Conservation (phyloP, 179 eudicot species). For the Amaranthus tricolor region DNA sequence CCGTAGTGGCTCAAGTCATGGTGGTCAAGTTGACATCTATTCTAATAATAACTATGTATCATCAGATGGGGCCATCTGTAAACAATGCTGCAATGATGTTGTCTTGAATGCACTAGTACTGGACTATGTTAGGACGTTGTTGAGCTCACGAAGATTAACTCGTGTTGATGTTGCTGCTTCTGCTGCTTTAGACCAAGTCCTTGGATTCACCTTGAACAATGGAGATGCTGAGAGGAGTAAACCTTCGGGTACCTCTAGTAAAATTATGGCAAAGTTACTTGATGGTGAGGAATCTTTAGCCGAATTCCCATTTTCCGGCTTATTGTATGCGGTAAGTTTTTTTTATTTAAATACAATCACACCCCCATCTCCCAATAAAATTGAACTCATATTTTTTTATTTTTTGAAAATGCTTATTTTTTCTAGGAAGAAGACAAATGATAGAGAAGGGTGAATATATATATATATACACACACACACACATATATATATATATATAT, state of each 20-base stretch:
- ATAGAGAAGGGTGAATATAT: too few relatives aligned
- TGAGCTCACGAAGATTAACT: constrained; percentile 59
- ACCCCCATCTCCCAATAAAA: too few relatives aligned
- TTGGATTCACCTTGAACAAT: constrained; percentile 52
- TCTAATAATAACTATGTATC: constrained; percentile 44
- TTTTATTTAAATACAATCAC: not conserved
- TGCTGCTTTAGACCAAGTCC: constrained; percentile 59
- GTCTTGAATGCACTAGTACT: constrained; percentile 76
- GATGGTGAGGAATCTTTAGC: constrained; percentile 88
- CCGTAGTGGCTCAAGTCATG: constrained; percentile 64
- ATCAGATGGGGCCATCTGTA: constrained; percentile 71
- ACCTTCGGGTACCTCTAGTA: constrained; percentile 34
- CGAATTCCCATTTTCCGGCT: constrained; percentile 83
- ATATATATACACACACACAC: too few relatives aligned
- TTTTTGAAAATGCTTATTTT: too few relatives aligned
- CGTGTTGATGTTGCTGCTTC: constrained; percentile 60
- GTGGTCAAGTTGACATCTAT: constrained; percentile 42
- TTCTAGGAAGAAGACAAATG: too few relatives aligned
- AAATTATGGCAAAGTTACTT: constrained; percentile 44
- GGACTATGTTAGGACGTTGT: constrained; percentile 77
- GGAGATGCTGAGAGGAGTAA: constrained; percentile 30
- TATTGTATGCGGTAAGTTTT: constrained; percentile 61
- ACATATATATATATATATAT: too few relatives aligned
- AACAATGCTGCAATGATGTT: constrained; percentile 72
- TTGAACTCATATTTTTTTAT: too few relatives aligned